Conservation (phyloP, 2,329 filamentous ascomycete species). For the Botrytis fabae region DNA sequence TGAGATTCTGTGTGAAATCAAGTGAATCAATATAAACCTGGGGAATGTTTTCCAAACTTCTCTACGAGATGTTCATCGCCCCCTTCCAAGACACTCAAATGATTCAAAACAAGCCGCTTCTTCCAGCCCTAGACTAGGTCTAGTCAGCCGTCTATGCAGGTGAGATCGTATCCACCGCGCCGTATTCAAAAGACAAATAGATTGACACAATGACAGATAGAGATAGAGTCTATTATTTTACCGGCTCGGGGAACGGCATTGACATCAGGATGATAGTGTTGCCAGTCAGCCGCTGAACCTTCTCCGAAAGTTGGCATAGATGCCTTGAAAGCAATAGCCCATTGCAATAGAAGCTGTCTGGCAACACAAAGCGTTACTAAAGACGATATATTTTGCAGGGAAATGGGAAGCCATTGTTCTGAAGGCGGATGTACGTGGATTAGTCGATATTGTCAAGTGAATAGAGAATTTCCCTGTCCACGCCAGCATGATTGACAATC, state of each 20-base stretch:
- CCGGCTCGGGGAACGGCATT: neutral
- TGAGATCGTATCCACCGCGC: slow-evolving; percentile 14
- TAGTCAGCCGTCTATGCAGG: slow-evolving; percentile 20
- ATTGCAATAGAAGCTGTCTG: neutral
- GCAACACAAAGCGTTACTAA: neutral
- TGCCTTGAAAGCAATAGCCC: neutral
- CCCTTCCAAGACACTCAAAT: neutral
- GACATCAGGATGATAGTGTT: neutral
- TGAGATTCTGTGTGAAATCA: neutral
- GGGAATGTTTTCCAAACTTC: neutral
- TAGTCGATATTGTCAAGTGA: neutral
- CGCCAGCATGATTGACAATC: neutral
- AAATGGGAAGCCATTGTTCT: neutral
- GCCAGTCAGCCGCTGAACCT: neutral
- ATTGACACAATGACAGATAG: neutral
- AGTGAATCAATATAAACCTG: neutral
- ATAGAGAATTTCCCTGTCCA: neutral
- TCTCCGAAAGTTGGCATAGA: neutral
- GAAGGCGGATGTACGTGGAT: neutral
- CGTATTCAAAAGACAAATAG: neutral
- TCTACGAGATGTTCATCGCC: neutral
- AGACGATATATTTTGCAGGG: neutral
- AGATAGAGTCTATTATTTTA: neutral
- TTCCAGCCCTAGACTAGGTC: neutral
- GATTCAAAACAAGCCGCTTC: neutral